A percentile compares a stretch with the other conserved stretches of the same genome.
These are phyloP conservation scores for Xylariaceae sp. DNA, from an alignment of 2,329 filamentous ascomycete species.

Conservation along the genomic window DNA sequence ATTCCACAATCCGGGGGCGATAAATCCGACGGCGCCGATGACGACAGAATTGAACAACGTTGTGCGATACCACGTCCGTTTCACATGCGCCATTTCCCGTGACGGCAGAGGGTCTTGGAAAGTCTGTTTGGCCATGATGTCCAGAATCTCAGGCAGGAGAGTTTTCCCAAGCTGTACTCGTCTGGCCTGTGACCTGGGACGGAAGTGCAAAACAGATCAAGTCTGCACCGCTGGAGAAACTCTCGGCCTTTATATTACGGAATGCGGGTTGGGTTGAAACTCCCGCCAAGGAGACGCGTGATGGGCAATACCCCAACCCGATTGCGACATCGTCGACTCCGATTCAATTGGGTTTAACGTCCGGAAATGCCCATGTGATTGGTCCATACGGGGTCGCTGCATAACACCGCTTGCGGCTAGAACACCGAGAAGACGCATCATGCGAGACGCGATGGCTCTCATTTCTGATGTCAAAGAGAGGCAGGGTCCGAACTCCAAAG, in stretches of 20 bases:
- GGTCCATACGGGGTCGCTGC: slow-evolving; percentile 4
- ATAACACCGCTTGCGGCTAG: not conserved
- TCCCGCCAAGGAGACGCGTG: not conserved
- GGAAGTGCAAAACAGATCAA: not conserved
- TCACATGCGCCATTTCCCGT: slow-evolving; percentile 2
- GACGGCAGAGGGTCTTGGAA: not conserved
- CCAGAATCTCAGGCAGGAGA: not conserved
- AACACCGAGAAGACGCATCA: not conserved
- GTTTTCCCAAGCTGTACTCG: not conserved
- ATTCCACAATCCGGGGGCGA: slow-evolving; percentile 51
- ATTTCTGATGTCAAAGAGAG: no score
- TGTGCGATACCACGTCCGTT: slow-evolving; percentile 43
- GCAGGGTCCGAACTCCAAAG: no score
- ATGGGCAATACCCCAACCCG: slow-evolving; percentile 22
- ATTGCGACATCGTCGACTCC: slow-evolving; percentile 21
- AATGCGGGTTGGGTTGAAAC: not conserved
- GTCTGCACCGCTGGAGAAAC: not conserved
- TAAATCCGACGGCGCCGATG: slow-evolving; percentile 50
- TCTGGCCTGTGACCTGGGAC: not conserved
- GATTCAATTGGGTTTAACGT: slow-evolving; percentile 1
- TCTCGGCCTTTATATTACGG: not conserved
- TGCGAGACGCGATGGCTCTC: not conserved
- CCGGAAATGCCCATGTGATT: slow-evolving; percentile 7
- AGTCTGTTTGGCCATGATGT: slow-evolving; percentile 13
- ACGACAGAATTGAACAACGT: slow-evolving; percentile 52